These are phyloP conservation scores for Fragaria nilgerrensis DNA, from an alignment of 306 rosid species.

Conservation along the genomic window DNA sequence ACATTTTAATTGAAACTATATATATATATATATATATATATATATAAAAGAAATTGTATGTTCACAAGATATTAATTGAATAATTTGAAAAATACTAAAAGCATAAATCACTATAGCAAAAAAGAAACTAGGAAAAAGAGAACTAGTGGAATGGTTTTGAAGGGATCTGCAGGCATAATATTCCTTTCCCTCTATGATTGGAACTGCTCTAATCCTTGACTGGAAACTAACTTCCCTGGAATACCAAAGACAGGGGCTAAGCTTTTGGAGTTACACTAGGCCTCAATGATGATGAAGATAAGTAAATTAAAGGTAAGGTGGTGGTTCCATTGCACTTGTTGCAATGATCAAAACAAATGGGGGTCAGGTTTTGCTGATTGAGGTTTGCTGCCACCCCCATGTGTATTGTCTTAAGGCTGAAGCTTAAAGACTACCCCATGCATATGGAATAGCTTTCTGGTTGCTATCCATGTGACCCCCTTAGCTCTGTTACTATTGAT, in stretches of 20 bases:
- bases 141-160: too few relatives aligned
- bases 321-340: background rate
- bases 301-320: background rate
- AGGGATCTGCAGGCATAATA: too few relatives aligned
- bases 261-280: conserved; percentile 6
- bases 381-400: conserved; percentile 8
- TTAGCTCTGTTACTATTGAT: background rate
- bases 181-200: too few relatives aligned
- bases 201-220: background rate
- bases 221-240: background rate
- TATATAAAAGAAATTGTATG: too few relatives aligned
- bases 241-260: background rate
- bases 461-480: conserved; percentile 43
- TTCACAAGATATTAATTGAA: too few relatives aligned
- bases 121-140: too few relatives aligned
- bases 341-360: background rate
- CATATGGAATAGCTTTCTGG: conserved; percentile 32
- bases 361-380: conserved; percentile 1
- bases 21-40: too few relatives aligned
- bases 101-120: too few relatives aligned
- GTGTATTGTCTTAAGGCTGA: conserved; percentile 1
- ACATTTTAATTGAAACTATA: too few relatives aligned
- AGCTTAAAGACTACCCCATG: conserved; percentile 7
- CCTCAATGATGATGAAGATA: background rate
- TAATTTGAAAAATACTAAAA: too few relatives aligned